Evolutionary conservation across 2,329 filamentous ascomycete genomes (phyloP), one percentile per base, ranked within the genome.

Genomic region (Talaromyces marneffei): DNA sequence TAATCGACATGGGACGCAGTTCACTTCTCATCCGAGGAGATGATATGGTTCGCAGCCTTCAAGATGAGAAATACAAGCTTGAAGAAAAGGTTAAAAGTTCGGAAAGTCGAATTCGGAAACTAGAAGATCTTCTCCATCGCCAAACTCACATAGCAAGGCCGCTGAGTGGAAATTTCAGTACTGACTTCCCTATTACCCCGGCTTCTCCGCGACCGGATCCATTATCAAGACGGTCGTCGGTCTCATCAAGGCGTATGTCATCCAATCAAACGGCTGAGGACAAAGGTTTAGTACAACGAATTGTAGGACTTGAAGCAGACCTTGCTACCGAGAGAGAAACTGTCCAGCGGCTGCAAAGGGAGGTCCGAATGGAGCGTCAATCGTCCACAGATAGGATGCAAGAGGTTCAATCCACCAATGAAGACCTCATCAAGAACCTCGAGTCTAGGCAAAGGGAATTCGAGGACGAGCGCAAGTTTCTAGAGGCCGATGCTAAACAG

Each of bases 401-500:
- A 65, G 93, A 97, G 73, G 90, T 86, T 5, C 91, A 94, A 67
- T 92, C 91, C 2, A 97, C 90, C 0, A 99, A 99, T 74, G 89
- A 90, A 68, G 94, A 97, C 73, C 84, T 99, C 9, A 86, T 99
- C 76, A 88, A 91, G 66, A 99, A 99, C 70, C 91, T 99, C 78
- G 92, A 97, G 71, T 90, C 92, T 12, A 85, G 95, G 66, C 91
- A 97, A 74, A 86, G 86, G 27, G 94, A 97, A 70, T 97, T 96
- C 67, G 82, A 89, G 37, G 86, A 87, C 55, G 93, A 97, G 74
- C 86, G 94, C 40, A 91, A 89, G 69, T 89, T 87, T 9, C 80
- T 97, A 0, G 90, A 96, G 67, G 82, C 85, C 16, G 92, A 97
- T 71, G 87, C 94, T 61, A 88, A 87, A 67, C 83, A 84, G 14